A percentile compares a stretch with the other conserved stretches of the same genome.
phyloP scores from a whole-genome alignment of 1,284 basidiomycete species.

The Sutorius eximius region DNA sequence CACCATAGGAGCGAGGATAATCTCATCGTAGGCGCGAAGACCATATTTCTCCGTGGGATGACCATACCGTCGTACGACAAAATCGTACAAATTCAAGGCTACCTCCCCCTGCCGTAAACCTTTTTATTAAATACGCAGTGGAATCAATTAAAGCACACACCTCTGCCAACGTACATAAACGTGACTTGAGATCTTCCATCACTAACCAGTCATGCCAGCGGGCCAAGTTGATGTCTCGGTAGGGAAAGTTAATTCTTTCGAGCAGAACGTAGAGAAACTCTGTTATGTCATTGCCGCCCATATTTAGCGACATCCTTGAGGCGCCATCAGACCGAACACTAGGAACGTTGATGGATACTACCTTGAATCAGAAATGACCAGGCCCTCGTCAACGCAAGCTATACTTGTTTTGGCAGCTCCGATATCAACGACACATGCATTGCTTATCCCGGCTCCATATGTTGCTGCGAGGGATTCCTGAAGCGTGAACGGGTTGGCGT shows the following conservation, averaged over 20 bases:
- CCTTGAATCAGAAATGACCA: conserved; percentile 89
- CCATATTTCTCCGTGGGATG: conserved; percentile 85
- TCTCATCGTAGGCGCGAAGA: conserved; percentile 92
- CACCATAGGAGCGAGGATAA: conserved; percentile 93
- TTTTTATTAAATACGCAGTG: conserved; percentile 1
- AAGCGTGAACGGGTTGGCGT: not conserved
- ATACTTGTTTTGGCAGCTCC: conserved; percentile 86
- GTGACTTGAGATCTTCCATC: conserved; percentile 85
- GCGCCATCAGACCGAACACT: conserved; percentile 6
- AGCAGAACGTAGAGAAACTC: conserved; percentile 84
- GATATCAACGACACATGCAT: conserved; percentile 94
- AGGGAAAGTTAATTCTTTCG: conserved; percentile 84
- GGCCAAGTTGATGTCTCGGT: conserved; percentile 76
- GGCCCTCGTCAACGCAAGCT: conserved; percentile 94
- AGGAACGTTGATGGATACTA: conserved; percentile 32
- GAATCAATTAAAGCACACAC: conserved; percentile 42
- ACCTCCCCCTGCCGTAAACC: conserved; percentile 71
- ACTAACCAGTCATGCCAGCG: conserved; percentile 83
- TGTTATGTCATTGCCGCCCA: conserved; percentile 94
- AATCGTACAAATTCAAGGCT: conserved; percentile 86
- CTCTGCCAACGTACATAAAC: conserved; percentile 83
- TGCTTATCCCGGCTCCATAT: conserved; percentile 93
- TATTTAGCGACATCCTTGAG: conserved; percentile 75
- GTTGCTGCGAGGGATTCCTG: conserved; percentile 92
- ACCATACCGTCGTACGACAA: conserved; percentile 78